These are phyloP conservation scores for Danielozyma ontarioensis DNA, from an alignment of 805 yeast genomes.

Conservation along the genomic window DNA sequence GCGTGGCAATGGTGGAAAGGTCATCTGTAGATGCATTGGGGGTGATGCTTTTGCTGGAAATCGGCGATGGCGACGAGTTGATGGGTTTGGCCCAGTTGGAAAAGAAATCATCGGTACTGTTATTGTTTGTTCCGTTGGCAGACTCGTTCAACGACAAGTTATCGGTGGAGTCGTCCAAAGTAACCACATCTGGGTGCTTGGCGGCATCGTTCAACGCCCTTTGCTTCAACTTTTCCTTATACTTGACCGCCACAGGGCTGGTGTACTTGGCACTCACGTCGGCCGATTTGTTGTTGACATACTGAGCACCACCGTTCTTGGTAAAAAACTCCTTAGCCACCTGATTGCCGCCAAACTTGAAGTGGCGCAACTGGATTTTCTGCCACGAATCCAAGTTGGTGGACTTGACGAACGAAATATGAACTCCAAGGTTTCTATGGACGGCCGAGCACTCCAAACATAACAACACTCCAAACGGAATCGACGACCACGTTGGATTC, in stretches of 20 bases:
- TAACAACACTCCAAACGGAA: constrained; percentile 88
- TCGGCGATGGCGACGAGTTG: constrained; percentile 47
- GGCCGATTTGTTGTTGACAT: constrained; percentile 40
- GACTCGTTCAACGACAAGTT: constrained; percentile 19
- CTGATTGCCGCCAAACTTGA: constrained; percentile 92
- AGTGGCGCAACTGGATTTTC: constrained; percentile 79
- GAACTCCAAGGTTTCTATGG: constrained; percentile 94
- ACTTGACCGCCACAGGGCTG: constrained; percentile 71
- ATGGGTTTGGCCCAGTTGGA: constrained; percentile 86
- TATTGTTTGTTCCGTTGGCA: constrained; percentile 30
- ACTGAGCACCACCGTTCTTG: constrained; percentile 81
- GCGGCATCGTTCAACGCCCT: constrained; percentile 62
- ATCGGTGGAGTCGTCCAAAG: constrained; percentile 47
- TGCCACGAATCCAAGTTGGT: constrained; percentile 94
- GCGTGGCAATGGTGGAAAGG: constrained; percentile 16
- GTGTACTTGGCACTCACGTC: constrained; percentile 79
- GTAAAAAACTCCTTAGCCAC: constrained; percentile 76
- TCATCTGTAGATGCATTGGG: constrained; percentile 39
- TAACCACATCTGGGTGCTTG: constrained; percentile 68
- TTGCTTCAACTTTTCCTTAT: constrained; percentile 72
- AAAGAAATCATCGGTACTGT: constrained; percentile 78
- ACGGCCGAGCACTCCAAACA: constrained; percentile 95
- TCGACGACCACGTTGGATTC: constrained; percentile 98
- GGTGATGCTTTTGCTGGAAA: constrained; percentile 41
- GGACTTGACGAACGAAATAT: constrained; percentile 90